These are phyloP conservation scores for Ceratocystis destructans DNA, from an alignment of 2,329 filamentous ascomycete genomes.

Conservation along the genomic window DNA sequence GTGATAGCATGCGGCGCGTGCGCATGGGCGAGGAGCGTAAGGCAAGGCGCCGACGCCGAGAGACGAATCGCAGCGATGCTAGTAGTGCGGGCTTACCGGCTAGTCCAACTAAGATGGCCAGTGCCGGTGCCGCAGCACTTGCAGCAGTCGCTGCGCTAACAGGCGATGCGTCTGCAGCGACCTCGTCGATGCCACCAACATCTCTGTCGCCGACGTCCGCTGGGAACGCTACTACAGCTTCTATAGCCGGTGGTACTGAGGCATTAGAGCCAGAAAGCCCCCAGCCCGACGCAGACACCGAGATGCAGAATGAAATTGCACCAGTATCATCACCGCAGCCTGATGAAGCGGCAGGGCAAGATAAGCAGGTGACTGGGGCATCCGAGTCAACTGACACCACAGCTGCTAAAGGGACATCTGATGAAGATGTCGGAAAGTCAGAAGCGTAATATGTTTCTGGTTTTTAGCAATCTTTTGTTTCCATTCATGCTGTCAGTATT, in stretches of 20 bases:
- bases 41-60: constrained; percentile 50
- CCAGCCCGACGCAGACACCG: background rate
- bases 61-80: constrained; percentile 35
- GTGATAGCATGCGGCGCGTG: constrained; percentile 52
- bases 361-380: background rate
- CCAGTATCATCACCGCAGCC: background rate
- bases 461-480: background rate
- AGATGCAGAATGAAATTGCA: background rate
- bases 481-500: background rate
- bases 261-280: background rate
- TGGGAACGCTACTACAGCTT: background rate
- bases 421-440: background rate
- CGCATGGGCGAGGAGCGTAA: constrained; percentile 68
- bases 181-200: background rate
- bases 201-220: background rate
- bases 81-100: constrained; percentile 14
- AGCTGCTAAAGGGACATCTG: background rate
- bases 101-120: constrained; percentile 22
- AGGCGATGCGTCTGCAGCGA: background rate
- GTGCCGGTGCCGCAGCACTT: constrained; percentile 1
- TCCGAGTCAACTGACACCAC: background rate
- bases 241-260: background rate
- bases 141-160: constrained; percentile 6
- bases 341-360: background rate
- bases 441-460: background rate